Percentiles rank a stretch among this genome's conserved stretches.
phyloP scores from a whole-genome alignment of 495 filamentous ascomycete species.

The Hypoxylon crocopeplum region DNA sequence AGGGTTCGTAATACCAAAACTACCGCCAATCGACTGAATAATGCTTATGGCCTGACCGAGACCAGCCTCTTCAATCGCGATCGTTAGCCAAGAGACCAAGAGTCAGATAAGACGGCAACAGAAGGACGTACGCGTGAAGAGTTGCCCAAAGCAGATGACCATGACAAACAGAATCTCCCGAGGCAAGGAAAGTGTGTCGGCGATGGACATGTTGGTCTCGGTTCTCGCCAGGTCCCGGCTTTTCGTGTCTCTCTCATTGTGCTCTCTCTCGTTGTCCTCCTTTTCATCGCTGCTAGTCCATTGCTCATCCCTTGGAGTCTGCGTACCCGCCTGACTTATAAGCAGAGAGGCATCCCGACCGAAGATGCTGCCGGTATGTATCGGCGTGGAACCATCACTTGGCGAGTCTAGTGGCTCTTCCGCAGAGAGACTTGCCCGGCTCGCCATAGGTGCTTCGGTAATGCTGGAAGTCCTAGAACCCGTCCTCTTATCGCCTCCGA shows the following conservation, averaged over 20 bases:
- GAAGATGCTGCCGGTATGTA: background rate
- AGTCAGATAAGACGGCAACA: background rate
- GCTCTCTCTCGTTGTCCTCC: no score
- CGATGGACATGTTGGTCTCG: slow-evolving; percentile 23
- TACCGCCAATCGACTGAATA: slow-evolving; percentile 41
- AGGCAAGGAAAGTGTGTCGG: slow-evolving; percentile 37
- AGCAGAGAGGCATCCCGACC: slow-evolving; percentile 7
- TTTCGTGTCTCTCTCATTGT: background rate
- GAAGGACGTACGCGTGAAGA: slow-evolving; percentile 41
- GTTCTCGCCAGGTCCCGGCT: slow-evolving; percentile 9
- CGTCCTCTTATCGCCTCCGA: background rate
- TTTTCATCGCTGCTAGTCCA: slow-evolving; percentile 28
- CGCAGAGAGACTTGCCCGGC: background rate
- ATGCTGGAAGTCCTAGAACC: slow-evolving; percentile 22
- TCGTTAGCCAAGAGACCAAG: background rate
- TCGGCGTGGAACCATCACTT: background rate
- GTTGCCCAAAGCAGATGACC: slow-evolving; percentile 54
- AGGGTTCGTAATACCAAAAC: slow-evolving; percentile 33
- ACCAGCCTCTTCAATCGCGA: slow-evolving; percentile 27
- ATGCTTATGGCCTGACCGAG: slow-evolving; percentile 42
- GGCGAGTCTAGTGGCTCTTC: background rate
- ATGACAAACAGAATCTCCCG: slow-evolving; percentile 52
- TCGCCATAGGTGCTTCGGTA: slow-evolving; percentile 4
- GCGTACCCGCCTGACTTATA: slow-evolving; percentile 9
- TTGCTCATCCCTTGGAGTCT: slow-evolving; percentile 8